Conservation (phyloP, 768 basidiomycete species). For the Tricholomella constricta region DNA sequence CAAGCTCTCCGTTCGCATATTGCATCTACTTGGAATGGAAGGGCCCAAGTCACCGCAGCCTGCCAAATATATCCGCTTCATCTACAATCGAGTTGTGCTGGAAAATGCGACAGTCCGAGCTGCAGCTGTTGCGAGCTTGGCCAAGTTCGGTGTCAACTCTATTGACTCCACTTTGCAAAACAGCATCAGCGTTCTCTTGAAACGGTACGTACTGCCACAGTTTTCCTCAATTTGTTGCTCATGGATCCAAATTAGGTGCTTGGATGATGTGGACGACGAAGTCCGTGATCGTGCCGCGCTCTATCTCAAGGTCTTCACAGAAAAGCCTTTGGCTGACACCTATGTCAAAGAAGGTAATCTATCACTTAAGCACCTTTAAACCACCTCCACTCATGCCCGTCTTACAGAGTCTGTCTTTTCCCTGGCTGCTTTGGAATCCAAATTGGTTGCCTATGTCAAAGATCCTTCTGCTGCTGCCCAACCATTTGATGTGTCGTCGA, state of each 20-base stretch:
- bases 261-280: slow-evolving; percentile 99
- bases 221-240: neutral
- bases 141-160: slow-evolving; percentile 95
- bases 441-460: slow-evolving; percentile 92
- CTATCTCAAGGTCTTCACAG: slow-evolving; percentile 84
- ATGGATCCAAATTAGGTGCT: slow-evolving; percentile 56
- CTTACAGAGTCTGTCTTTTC: slow-evolving; percentile 91
- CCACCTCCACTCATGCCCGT: slow-evolving; percentile 7
- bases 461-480: slow-evolving; percentile 69
- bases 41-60: slow-evolving; percentile 97
- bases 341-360: slow-evolving; percentile 91
- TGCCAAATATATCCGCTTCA: slow-evolving; percentile 98
- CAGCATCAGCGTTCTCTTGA: slow-evolving; percentile 86
- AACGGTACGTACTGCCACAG: slow-evolving; percentile 52
- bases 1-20: slow-evolving; percentile 95
- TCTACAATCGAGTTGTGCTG: slow-evolving; percentile 98
- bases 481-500: slow-evolving; percentile 80
- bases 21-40: slow-evolving; percentile 93
- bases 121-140: slow-evolving; percentile 91
- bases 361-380: neutral
- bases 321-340: slow-evolving; percentile 75
- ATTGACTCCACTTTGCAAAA: slow-evolving; percentile 75
- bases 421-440: slow-evolving; percentile 83
- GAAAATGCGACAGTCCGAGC: slow-evolving; percentile 98
- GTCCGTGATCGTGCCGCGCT: slow-evolving; percentile 97